These are phyloP conservation scores for Diaporthe citriasiana DNA, from an alignment of 2,329 filamentous ascomycete species.

Conservation along the genomic window DNA sequence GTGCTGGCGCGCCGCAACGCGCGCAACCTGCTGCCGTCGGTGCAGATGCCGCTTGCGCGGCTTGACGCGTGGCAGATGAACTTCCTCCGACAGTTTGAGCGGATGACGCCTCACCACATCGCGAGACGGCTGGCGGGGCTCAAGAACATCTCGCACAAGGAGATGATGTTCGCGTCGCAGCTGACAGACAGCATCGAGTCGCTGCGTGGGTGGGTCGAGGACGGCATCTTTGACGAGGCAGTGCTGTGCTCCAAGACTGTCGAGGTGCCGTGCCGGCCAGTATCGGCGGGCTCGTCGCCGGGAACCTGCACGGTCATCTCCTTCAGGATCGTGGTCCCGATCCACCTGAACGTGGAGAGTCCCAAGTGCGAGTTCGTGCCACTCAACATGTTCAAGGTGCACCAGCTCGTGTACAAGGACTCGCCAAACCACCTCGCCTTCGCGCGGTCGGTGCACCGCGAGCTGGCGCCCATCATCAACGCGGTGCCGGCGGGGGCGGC, in stretches of 20 bases:
- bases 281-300: constrained; percentile 46
- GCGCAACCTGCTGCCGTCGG: constrained; percentile 72
- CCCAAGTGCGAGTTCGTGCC: constrained; percentile 63
- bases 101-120: constrained; percentile 57
- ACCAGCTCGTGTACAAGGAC: constrained; percentile 71
- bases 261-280: constrained; percentile 56
- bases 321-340: constrained; percentile 64
- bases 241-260: constrained; percentile 60
- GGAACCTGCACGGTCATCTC: constrained; percentile 51
- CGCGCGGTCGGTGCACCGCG: constrained; percentile 70
- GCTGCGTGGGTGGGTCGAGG: constrained; percentile 58
- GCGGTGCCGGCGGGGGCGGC: constrained; percentile 46
- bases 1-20: constrained; percentile 70
- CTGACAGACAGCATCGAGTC: constrained; percentile 59
- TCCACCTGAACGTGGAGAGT: constrained; percentile 60
- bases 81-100: constrained; percentile 66
- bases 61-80: constrained; percentile 69
- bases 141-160: constrained; percentile 55
- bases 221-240: constrained; percentile 62
- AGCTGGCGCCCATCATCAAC: constrained; percentile 67
- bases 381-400: constrained; percentile 64
- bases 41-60: constrained; percentile 65
- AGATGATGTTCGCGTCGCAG: constrained; percentile 60
- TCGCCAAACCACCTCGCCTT: constrained; percentile 71
- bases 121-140: constrained; percentile 55